A percentile compares a stretch with the other conserved stretches of the same genome.
Evolutionary conservation across 192 early-diverging fungal species (phyloP).

Genomic region (Gaertneriomyces semiglobifer): DNA sequence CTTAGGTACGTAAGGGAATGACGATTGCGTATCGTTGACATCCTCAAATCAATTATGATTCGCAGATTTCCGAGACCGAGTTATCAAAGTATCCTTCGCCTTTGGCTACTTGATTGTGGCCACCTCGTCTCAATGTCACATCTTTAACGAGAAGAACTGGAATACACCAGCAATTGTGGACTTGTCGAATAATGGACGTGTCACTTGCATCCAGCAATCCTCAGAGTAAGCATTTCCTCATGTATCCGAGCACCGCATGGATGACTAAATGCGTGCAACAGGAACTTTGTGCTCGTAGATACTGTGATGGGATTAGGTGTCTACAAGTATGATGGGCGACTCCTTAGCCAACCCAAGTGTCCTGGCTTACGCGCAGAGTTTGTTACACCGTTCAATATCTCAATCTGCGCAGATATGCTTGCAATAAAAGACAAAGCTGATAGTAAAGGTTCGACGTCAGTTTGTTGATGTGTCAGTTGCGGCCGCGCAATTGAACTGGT

Average conservation of each 20-base stretch:
- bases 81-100: slow-evolving; percentile 50
- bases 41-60: neutral
- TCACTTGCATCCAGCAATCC: slow-evolving; percentile 56
- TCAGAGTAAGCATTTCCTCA: slow-evolving; percentile 34
- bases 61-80: slow-evolving; percentile 52
- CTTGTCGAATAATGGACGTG: slow-evolving; percentile 51
- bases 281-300: slow-evolving; percentile 52
- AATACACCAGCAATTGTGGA: slow-evolving; percentile 59
- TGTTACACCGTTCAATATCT: slow-evolving; percentile 47
- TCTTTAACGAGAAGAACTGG: slow-evolving; percentile 60
- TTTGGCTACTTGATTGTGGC: slow-evolving; percentile 52
- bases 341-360: slow-evolving; percentile 51
- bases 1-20: slow-evolving; percentile 32
- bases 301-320: slow-evolving; percentile 54
- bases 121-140: slow-evolving; percentile 54
- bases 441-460: slow-evolving; percentile 45
- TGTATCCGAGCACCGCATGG: neutral
- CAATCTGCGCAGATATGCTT: slow-evolving; percentile 47
- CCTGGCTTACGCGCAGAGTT: slow-evolving; percentile 52
- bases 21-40: neutral
- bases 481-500: neutral
- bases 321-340: slow-evolving; percentile 51
- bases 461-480: neutral
- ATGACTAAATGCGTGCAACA: slow-evolving; percentile 11
- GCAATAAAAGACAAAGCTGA: slow-evolving; percentile 52